These are phyloP conservation scores for Chrysoporthe cubensis DNA, from an alignment of 2,329 filamentous ascomycete species.

Conservation along the genomic window DNA sequence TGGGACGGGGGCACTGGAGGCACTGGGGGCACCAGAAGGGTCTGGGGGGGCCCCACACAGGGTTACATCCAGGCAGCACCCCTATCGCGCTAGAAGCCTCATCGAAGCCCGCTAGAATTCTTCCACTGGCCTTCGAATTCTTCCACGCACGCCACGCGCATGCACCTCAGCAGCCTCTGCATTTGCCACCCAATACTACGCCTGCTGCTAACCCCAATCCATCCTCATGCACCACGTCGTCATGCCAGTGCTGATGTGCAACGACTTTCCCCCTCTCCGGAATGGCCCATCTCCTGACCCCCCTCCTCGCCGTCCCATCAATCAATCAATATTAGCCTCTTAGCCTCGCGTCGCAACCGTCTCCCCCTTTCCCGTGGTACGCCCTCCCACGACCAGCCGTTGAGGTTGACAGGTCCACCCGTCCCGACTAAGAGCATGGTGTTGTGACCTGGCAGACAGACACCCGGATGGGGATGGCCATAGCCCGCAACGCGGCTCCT, in stretches of 20 bases:
- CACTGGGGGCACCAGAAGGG: too few relatives aligned
- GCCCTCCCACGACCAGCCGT: not conserved
- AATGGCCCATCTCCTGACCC: not conserved
- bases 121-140: constrained; percentile 10
- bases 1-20: not conserved
- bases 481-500: not conserved
- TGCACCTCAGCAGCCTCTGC: not conserved
- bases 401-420: not conserved
- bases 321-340: not conserved
- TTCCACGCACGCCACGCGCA: constrained; percentile 7
- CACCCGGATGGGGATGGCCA: not conserved
- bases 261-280: not conserved
- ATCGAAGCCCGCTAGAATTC: constrained; percentile 23
- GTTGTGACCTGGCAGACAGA: not conserved
- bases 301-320: not conserved
- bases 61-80: too few relatives aligned
- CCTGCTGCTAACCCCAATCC: not conserved
- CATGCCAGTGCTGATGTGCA: not conserved
- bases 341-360: not conserved
- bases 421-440: not conserved
- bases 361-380: not conserved
- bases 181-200: constrained; percentile 7
- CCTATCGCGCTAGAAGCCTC: constrained; percentile 20
- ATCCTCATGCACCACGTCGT: constrained; percentile 2
- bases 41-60: too few relatives aligned